Evolutionary conservation across 108 stramenopile genomes (phyloP), one percentile per base, ranked within the genome.

Genomic region (Skeletonema potamos): DNA sequence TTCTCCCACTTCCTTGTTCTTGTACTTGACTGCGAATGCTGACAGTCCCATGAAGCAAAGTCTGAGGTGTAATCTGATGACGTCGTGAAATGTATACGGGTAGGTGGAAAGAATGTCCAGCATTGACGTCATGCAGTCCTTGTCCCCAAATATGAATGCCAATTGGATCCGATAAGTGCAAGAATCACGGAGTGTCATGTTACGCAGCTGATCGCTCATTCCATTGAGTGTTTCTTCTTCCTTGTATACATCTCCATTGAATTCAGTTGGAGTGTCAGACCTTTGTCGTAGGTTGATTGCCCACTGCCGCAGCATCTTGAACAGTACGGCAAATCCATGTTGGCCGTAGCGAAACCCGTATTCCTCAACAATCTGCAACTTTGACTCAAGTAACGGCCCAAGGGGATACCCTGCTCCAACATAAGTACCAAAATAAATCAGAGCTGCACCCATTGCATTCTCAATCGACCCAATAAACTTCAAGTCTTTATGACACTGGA

Each of bases 311-410:
- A 29, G 2, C 28, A 58, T 27, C 34, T 58, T 4, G 26, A 58
- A 58, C n/a, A 32, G 6, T 6, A 58, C 58, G 7, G 34, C 33
- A 58, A 58, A 29, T 3, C 28, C 64, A 27, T 22, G 5, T 58
- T 62, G 36, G 13, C 46, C 59, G 20, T 34, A 70, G 0, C 29
- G 51, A 26, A 18, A 43, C 3, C 68, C 22, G 15, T 59, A 70
- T 32, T 73, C 71, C 20, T 78, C 71, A 18, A 73, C 68, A 10
- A 73, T 43, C 8, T 32, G 7, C 34, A 78, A 26, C 41, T 73
- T 72, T n/a, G 71, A 24, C 2, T 78, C 77, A 2, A 78, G 39
- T 8, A 73, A 30, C 13, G 70, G 26, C 1, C 61, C 70, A 15
- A 78, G 72, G 5, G 70, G 71, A 17, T 66, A 37, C 6, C 60